These are phyloP conservation scores for Quercus dentata DNA, from an alignment of 306 rosid species.

Conservation along the genomic window DNA sequence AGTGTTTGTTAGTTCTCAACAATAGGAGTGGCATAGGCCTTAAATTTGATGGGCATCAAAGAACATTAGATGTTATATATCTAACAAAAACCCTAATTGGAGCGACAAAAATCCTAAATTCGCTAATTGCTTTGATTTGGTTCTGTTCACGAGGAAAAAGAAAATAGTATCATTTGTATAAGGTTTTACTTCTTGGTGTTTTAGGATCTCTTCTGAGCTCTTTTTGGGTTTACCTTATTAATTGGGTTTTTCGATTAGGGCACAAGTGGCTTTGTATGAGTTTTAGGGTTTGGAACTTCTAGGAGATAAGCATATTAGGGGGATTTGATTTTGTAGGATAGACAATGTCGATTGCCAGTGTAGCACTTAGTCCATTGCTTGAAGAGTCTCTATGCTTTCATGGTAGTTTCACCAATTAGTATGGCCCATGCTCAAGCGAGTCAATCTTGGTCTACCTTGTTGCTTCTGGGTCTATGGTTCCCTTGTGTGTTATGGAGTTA, in stretches of 20 bases:
- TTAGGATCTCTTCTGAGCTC: neutral
- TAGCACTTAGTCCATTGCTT: constrained; percentile 40
- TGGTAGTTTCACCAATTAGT: constrained; percentile 2
- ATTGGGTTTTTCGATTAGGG: neutral
- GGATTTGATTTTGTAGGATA: constrained; percentile 33
- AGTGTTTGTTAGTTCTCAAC: neutral
- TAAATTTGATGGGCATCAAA: neutral
- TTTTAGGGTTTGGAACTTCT: constrained; percentile 36
- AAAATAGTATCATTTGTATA: neutral
- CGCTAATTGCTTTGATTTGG: constrained; percentile 13
- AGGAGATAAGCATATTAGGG: constrained; percentile 26
- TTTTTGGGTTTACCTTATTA: constrained; percentile 5
- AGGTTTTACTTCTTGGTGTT: constrained; percentile 18
- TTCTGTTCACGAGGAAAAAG: constrained; percentile 18
- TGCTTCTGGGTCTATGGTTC: constrained; percentile 58
- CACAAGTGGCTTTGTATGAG: constrained; percentile 1
- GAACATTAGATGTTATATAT: neutral
- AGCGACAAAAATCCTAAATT: constrained; percentile 11
- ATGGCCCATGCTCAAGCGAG: constrained; percentile 26
- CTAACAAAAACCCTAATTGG: constrained; percentile 6
- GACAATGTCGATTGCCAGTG: constrained; percentile 50
- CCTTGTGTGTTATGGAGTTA: constrained; percentile 53
- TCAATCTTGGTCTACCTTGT: constrained; percentile 55
- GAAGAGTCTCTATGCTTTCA: constrained; percentile 27
- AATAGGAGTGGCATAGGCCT: neutral